Evolutionary conservation across 352 stramenopile genomes (phyloP).

Genomic region (Phytophthora citricola): DNA sequence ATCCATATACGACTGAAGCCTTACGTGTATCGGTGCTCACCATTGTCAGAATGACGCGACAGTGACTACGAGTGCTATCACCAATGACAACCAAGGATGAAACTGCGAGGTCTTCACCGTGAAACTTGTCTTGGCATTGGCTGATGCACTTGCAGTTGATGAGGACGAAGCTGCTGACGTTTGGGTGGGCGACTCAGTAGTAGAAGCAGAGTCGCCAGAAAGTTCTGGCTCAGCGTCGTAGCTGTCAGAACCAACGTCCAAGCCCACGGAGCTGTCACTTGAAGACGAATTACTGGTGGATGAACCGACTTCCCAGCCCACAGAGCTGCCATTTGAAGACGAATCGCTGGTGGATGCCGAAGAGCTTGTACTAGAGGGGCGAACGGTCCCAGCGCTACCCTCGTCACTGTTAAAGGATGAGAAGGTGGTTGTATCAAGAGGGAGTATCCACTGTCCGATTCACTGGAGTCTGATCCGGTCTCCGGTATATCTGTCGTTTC

Average conservation of each 20-base stretch:
- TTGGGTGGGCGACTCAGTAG: constrained; percentile 1
- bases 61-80: neutral
- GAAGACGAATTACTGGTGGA: too few species aligned
- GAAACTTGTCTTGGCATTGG: constrained; percentile 14
- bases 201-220: constrained; percentile 9
- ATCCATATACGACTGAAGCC: too few species aligned
- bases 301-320: constrained; percentile 4
- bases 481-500: constrained; percentile 1
- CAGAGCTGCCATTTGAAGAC: neutral
- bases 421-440: constrained; percentile 10
- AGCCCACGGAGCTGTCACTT: neutral
- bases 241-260: constrained; percentile 11
- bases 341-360: constrained; percentile 2
- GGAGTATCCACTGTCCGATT: constrained; percentile 6
- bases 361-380: constrained; percentile 9
- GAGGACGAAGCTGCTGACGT: constrained; percentile 5
- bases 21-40: neutral
- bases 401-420: constrained; percentile 8
- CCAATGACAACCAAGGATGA: constrained; percentile 1
- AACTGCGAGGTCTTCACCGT: neutral
- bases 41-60: constrained; percentile 3
- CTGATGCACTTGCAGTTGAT: constrained; percentile 14
- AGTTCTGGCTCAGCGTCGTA: constrained; percentile 12
- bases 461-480: neutral
- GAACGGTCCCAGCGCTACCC: constrained; percentile 19